These are phyloP conservation scores for Amanita subjunquillea DNA, from an alignment of 768 basidiomycete genomes.

Conservation along the genomic window DNA sequence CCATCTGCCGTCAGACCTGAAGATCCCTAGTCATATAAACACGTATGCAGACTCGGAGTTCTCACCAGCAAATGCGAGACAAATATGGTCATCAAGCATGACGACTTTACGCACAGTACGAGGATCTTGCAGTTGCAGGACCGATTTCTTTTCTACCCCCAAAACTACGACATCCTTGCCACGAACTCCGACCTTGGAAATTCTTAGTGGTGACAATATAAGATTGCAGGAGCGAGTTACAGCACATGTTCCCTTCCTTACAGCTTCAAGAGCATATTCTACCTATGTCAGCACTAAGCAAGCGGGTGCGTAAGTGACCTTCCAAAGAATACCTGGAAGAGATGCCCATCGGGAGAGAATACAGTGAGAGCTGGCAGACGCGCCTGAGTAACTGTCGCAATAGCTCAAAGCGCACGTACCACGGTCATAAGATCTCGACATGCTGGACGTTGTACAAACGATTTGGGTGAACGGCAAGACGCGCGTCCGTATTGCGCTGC, in stretches of 20 bases:
- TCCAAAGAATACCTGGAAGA: conserved; percentile 73
- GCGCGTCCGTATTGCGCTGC: conserved; percentile 30
- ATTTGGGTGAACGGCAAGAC: conserved; percentile 18
- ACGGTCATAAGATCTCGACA: conserved; percentile 97
- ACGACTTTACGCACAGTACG: conserved; percentile 96
- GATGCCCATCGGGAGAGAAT: conserved; percentile 97
- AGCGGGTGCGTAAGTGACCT: conserved; percentile 6
- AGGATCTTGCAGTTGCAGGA: conserved; percentile 95
- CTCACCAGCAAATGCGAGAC: conserved; percentile 92
- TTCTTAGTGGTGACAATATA: neutral
- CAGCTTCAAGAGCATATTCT: conserved; percentile 98
- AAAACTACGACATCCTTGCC: conserved; percentile 93
- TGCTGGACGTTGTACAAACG: conserved; percentile 21
- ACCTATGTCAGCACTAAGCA: conserved; percentile 44
- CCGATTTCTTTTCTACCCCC: conserved; percentile 98
- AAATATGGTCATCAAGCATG: conserved; percentile 97
- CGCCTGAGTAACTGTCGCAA: neutral
- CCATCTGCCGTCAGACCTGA: conserved; percentile 95
- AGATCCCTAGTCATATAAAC: conserved; percentile 4
- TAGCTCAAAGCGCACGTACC: conserved; percentile 33
- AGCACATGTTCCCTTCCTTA: conserved; percentile 93
- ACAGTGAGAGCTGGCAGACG: conserved; percentile 74
- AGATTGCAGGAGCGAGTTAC: conserved; percentile 33
- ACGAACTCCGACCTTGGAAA: conserved; percentile 79
- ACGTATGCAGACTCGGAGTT: neutral